Evolutionary conservation across 441 rosid species (phyloP), one percentile per base, ranked within the genome.

Genomic region (Corymbia calophylla): DNA sequence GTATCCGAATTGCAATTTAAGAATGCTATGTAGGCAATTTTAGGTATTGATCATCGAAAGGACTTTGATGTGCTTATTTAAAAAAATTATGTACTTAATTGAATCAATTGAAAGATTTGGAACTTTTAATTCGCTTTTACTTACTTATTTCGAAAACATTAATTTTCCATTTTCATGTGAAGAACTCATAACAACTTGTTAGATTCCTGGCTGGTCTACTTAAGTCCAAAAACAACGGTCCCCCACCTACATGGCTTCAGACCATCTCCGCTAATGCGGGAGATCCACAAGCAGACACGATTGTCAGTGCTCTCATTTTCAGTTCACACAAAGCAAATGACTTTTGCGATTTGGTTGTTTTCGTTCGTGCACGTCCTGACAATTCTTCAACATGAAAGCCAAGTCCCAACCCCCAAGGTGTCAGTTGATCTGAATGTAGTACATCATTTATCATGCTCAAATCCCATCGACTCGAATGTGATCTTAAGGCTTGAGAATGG

Each of bases 101-200:
- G 25, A 19, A 55, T 55, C 25, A 4, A 19, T 55, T 19, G 58
- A 55, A 55, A 55, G 25, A 19, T 19, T 55, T 55, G 6, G 25
- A 19, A 19, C 2, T 55, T 55, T 1, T 5, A 0, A 55, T 55
- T 9, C 2, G 1, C 25, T 55, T 55, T 55, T 19, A 9, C 4
- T 3, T 55, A 54, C 58, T 54, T 54, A 55, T 19, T 58, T 58
- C 2, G n/a, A 58, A 58, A 25, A 25, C 13, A 2, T 58, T 12
- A 11, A 27, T 1, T 2, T 58, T 58, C 64, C 6, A 55, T 55
- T 3, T 19, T 4, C 58, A 19, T 19, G 58, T 19, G 25, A 55
- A 19, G 25, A 19, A 55, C 25, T 55, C 58, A 55, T 9, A 19
- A 19, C 25, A 55, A 8, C 25, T 7, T 19, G 25, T 55, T 55